Conservation (phyloP, 768 basidiomycete species). For the Mycena haematopus region DNA sequence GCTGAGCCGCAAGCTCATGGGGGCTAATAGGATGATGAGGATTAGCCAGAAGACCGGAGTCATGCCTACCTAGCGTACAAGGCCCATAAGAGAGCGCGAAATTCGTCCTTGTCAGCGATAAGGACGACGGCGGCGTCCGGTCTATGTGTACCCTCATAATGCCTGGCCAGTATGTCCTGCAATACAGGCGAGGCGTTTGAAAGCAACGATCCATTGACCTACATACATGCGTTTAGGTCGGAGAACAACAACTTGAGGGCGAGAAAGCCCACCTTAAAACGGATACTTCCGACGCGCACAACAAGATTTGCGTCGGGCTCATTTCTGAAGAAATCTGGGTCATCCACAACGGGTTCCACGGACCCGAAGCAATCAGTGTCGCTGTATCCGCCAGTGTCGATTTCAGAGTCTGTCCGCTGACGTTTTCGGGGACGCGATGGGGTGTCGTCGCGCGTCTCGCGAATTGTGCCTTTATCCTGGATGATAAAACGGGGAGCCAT, state of each 20-base stretch:
- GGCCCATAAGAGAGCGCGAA: conserved; percentile 50
- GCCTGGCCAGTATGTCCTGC: conserved; percentile 8
- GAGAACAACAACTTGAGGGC: no score
- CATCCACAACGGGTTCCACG: conserved; percentile 32
- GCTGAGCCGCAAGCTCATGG: conserved; percentile 51
- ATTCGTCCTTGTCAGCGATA: conserved; percentile 14
- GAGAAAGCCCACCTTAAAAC: conserved; percentile 53
- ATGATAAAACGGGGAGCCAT: conserved; percentile 39
- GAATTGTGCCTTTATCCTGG: conserved; percentile 37
- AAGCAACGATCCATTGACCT: conserved; percentile 25
- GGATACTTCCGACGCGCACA: conserved; percentile 48
- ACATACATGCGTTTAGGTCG: not conserved
- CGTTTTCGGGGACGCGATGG: conserved; percentile 26
- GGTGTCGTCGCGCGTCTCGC: conserved; percentile 33
- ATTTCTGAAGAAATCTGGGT: conserved; percentile 48
- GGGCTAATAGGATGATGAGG: conserved; percentile 40
- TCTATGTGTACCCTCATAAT: not conserved
- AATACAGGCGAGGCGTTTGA: conserved; percentile 27
- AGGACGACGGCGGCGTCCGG: conserved; percentile 2
- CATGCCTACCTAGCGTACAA: conserved; percentile 53
- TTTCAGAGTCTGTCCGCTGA: conserved; percentile 36
- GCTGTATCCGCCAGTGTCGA: conserved; percentile 30
- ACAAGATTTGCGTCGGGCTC: conserved; percentile 46
- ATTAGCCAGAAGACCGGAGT: not conserved
- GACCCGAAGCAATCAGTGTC: conserved; percentile 10